Conservation (phyloP, 257 asterid genomes). For the Perilla frutescens region DNA sequence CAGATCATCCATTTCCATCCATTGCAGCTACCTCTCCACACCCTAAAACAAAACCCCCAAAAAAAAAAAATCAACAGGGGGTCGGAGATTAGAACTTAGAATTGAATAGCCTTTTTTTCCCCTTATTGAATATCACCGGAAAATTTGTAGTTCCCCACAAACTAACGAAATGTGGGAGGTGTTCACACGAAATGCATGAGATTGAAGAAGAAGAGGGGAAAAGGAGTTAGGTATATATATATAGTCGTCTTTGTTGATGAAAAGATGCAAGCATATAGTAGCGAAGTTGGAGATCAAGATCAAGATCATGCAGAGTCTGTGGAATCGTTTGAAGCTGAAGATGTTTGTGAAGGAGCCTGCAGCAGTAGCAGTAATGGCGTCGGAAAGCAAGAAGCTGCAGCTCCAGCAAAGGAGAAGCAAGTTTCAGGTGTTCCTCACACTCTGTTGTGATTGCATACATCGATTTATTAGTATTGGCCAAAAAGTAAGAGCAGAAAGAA, state of each 20-base stretch:
- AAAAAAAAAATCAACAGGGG: not conserved
- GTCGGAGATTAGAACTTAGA: not conserved
- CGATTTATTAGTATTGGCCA: slow-evolving; percentile 5
- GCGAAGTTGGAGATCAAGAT: not conserved
- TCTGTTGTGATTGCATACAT: slow-evolving; percentile 24
- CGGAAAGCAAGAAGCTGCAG: not conserved
- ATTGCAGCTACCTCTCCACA: not conserved
- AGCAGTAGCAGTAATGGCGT: not conserved
- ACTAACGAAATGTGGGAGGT: too few relatives aligned
- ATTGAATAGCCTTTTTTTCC: not conserved
- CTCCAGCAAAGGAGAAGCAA: slow-evolving; percentile 12
- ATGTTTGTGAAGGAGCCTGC: not conserved
- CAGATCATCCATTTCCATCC: slow-evolving; percentile 9
- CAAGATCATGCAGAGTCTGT: slow-evolving; percentile 17
- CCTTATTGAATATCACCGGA: not conserved
- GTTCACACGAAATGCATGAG: not conserved
- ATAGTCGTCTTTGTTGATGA: not conserved
- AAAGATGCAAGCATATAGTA: slow-evolving; percentile 1
- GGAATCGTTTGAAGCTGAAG: slow-evolving; percentile 5
- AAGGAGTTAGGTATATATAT: not conserved
- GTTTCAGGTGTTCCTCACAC: slow-evolving; percentile 25
- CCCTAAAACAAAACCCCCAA: not conserved
- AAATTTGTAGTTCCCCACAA: not conserved
- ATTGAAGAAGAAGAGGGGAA: too few relatives aligned
- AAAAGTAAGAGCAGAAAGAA: not conserved